Base-by-base conservation (phyloP, 345 rosid species). In the Pistacia atlantica region DNA sequence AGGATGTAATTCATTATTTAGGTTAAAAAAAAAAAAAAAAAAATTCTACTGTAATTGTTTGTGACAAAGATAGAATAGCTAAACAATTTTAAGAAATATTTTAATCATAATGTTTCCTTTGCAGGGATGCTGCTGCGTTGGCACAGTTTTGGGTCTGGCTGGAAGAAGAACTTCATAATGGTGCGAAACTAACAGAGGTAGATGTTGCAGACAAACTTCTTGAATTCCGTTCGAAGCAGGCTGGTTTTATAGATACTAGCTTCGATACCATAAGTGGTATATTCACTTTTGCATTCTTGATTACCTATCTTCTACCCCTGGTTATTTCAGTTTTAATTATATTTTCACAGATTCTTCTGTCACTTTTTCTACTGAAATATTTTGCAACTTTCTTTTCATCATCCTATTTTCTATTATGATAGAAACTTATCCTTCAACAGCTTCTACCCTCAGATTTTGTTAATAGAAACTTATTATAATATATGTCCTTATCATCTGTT, bases 181-280 rank as follows among this genome's bases (percentile, higher is more conserved):
- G 79, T 80, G 86, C 73, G 28, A 89, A 84, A 78, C 82, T 92
- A 66, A 93, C 99, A 16, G 99, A 95, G 82, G 98, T 95, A 31
- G 97, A 93, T 72, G 97, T 90, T 78, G 92, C 96, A 3, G 86
- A 93, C 82, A 92, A 83, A 79, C 97, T 95, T 75, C 95, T 93
- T 71, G 88, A 89, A 72, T 95, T 95, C 79, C 98, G 98, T 61
- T 87, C 97, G 4, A 76, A 83, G 84, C 98, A 90, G 84, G 86
- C 80, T 69, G 97, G 97, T 73, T 95, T 95, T 81, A 38, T 90
- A 69, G 99, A 93, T 84, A 93, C 99, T 72, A 95, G 99, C 86
- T 93, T 95, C 18, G 99, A 95, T 80, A 92, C 99, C 63, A 95
- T 95, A 78, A 92, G 98, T 69, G 99, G 99, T 94, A 91, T 74